phyloP scores from a whole-genome alignment of 2,329 filamentous ascomycete genomes.

The Colletotrichum musicola region DNA sequence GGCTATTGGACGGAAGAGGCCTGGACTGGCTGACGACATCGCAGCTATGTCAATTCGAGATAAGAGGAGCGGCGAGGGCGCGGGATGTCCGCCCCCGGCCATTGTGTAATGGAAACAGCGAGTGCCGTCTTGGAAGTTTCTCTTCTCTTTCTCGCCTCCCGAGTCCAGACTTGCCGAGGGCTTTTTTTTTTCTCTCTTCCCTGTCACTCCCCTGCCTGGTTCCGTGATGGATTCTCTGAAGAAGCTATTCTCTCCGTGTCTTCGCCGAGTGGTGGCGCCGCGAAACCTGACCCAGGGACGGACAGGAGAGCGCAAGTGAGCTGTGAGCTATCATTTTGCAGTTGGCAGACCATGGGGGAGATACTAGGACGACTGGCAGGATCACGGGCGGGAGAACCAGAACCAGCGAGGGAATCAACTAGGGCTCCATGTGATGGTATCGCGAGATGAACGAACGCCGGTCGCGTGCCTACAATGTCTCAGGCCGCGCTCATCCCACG shows the following conservation, averaged over 20 bases:
- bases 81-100: constrained; percentile 30
- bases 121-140: constrained; percentile 23
- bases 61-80: constrained; percentile 20
- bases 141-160: neutral
- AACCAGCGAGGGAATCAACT: neutral
- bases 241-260: neutral
- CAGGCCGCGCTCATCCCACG: constrained; percentile 10
- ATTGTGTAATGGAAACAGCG: constrained; percentile 39
- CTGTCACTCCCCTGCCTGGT: constrained; percentile 1
- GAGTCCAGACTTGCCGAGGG: constrained; percentile 45
- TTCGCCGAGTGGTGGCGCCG: constrained; percentile 26
- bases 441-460: constrained; percentile 23
- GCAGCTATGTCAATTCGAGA: constrained; percentile 39
- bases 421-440: constrained; percentile 29
- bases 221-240: neutral
- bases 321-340: constrained; percentile 4
- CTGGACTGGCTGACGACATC: constrained; percentile 39
- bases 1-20: constrained; percentile 34
- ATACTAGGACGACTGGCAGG: neutral
- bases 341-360: neutral
- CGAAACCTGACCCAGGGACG: neutral
- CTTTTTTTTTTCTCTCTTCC: neutral
- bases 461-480: constrained; percentile 38
- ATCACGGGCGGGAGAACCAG: too few species aligned
- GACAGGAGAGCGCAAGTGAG: neutral